A percentile compares a stretch with the other conserved stretches of the same genome.
Conservation (phyloP, 345 rosid species). For the Eucalyptus tenuipes region DNA sequence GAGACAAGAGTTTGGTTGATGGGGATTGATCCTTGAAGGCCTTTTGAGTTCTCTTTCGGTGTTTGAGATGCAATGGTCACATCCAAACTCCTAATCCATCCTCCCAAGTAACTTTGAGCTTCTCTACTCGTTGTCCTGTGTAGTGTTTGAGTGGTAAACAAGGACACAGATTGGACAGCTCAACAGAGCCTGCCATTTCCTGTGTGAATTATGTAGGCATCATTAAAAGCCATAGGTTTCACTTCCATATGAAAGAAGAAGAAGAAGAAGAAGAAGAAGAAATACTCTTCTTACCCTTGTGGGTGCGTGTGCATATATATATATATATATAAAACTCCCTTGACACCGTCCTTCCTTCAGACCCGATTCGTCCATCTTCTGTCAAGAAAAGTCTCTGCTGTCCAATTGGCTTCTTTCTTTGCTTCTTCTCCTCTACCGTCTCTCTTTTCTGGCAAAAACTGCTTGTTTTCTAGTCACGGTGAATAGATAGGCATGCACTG, state of each 20-base stretch:
- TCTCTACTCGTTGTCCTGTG: neutral
- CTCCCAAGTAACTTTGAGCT: neutral
- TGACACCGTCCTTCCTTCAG: neutral
- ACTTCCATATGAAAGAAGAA: neutral
- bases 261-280: neutral
- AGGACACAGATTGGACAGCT: neutral
- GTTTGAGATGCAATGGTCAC: neutral
- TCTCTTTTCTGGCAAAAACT: conserved; percentile 17
- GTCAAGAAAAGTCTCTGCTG: neutral
- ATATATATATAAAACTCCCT: neutral
- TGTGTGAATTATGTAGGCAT: neutral
- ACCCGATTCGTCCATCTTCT: conserved; percentile 11
- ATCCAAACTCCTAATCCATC: neutral
- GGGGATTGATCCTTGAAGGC: neutral
- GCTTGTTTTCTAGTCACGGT: neutral
- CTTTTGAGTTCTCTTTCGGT: neutral
- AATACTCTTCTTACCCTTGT: neutral
- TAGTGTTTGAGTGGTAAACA: neutral
- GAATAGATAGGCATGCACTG: neutral
- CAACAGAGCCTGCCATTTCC: neutral
- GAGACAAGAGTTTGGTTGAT: neutral
- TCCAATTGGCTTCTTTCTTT: conserved; percentile 16
- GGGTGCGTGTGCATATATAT: neutral
- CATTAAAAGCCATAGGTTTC: neutral
- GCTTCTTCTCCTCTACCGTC: neutral